phyloP scores from a whole-genome alignment of 176 grass and related monocot species.

The Triticum urartu region DNA sequence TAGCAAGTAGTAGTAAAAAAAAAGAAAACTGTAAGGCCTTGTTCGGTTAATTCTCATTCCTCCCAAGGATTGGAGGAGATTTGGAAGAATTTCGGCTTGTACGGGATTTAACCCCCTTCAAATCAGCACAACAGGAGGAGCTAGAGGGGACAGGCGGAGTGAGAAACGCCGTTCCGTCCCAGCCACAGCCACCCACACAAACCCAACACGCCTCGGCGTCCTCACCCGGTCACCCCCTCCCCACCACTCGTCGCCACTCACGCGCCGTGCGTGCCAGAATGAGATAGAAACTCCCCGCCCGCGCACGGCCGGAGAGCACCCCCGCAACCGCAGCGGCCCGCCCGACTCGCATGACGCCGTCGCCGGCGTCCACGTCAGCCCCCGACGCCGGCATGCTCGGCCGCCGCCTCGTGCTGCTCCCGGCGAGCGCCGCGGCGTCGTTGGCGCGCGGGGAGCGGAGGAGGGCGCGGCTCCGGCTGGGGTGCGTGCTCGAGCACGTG shows the following conservation, averaged over 20 bases:
- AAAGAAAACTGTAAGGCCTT: no score
- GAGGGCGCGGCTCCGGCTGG: constrained; percentile 50
- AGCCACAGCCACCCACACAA: constrained; percentile 67
- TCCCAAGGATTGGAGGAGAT: no score
- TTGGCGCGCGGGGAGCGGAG: not conserved
- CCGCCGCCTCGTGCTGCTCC: constrained; percentile 51
- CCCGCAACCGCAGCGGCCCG: not conserved
- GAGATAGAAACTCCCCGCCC: constrained; percentile 34
- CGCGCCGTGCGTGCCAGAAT: constrained; percentile 36
- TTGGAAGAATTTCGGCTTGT: no score
- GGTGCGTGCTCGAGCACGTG: constrained; percentile 66
- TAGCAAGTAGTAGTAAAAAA: not conserved
- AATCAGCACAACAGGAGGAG: not conserved
- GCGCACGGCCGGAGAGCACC: constrained; percentile 21
- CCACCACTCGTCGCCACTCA: constrained; percentile 27
- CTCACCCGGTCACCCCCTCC: constrained; percentile 13
- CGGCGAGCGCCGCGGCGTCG: constrained; percentile 20
- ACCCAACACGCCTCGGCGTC: not conserved
- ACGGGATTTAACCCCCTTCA: no score
- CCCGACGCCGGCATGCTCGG: constrained; percentile 53
- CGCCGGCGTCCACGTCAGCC: constrained; percentile 48
- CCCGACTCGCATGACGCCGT: constrained; percentile 41
- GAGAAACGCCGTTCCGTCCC: constrained; percentile 12
- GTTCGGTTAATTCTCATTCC: no score
- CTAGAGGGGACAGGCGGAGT: not conserved